These are phyloP conservation scores for Suhomyces yuchorum DNA, from an alignment of 1,139 yeast species.

Conservation along the genomic window DNA sequence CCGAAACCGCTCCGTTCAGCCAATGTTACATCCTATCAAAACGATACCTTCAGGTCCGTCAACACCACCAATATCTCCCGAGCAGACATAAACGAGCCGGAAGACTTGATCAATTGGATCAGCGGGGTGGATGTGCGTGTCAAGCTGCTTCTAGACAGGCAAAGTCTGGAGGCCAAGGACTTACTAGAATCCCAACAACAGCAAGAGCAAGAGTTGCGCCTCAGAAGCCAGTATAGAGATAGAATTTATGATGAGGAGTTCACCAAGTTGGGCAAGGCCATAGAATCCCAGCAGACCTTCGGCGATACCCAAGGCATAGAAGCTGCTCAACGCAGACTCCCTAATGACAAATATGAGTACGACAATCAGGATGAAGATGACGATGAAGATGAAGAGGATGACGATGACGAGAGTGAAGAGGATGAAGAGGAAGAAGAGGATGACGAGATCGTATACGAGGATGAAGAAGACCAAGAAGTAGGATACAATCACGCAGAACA, in stretches of 20 bases:
- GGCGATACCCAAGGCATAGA: no score
- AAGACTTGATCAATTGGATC: conserved; percentile 56
- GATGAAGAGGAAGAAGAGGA: conserved; percentile 9
- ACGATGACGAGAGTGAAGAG: conserved; percentile 12
- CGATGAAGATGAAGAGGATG: conserved; percentile 11
- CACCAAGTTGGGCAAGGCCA: conserved; percentile 34
- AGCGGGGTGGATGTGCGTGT: conserved; percentile 48
- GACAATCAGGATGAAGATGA: conserved; percentile 10
- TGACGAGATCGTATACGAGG: conserved; percentile 1
- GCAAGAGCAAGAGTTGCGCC: conserved; percentile 29
- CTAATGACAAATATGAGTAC: no score
- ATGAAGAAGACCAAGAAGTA: conserved; percentile 7
- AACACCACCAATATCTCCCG: neutral
- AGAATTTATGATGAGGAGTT: conserved; percentile 45
- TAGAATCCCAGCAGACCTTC: no score
- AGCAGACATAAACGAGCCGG: conserved; percentile 16
- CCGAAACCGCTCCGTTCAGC: conserved; percentile 1
- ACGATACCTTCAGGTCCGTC: conserved; percentile 1
- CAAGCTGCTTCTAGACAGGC: conserved; percentile 36
- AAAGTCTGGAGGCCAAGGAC: conserved; percentile 37
- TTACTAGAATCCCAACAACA: conserved; percentile 29
- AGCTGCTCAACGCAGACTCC: no score
- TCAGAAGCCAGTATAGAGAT: conserved; percentile 27
- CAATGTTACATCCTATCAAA: neutral
- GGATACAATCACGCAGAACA: conserved; percentile 12